A percentile compares a stretch with the other conserved stretches of the same genome.
Evolutionary conservation across 2,329 filamentous ascomycete species (phyloP).

Genomic region (Fusarium transvaalense): DNA sequence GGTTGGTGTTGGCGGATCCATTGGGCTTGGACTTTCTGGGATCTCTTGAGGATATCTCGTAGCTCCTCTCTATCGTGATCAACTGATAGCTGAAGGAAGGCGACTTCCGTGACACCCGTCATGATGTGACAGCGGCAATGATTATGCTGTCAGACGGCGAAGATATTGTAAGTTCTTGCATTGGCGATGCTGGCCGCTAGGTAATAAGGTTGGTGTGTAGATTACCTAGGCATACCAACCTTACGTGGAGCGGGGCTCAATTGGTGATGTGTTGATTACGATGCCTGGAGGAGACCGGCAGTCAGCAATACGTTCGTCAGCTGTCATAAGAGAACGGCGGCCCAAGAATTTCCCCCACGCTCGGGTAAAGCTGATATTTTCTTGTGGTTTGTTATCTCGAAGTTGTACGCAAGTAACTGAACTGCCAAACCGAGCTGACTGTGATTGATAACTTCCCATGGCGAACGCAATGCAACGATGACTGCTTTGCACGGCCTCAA

Average conservation of each 20-base stretch:
- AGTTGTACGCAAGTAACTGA: background rate
- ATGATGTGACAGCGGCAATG: conserved; percentile 42
- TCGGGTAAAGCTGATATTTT: background rate
- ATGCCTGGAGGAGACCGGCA: conserved; percentile 15
- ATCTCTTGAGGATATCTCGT: conserved; percentile 50
- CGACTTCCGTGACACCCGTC: conserved; percentile 57
- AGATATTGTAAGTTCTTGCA: background rate
- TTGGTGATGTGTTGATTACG: conserved; percentile 6
- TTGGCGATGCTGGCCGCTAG: background rate
- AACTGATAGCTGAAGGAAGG: conserved; percentile 51
- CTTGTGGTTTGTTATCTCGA: background rate
- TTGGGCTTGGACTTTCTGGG: conserved; percentile 54
- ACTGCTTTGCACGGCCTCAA: background rate
- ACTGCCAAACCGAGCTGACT: background rate
- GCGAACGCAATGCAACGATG: background rate
- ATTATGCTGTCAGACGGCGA: background rate
- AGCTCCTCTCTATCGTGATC: conserved; percentile 51
- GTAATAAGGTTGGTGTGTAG: background rate
- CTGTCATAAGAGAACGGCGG: background rate
- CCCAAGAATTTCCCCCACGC: background rate
- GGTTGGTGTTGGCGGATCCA: conserved; percentile 57
- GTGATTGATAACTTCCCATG: background rate
- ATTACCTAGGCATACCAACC: conserved; percentile 20
- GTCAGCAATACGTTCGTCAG: conserved; percentile 21
- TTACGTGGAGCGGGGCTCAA: conserved; percentile 27